A percentile compares a stretch with the other conserved stretches of the same genome.
Conservation (phyloP, 768 basidiomycete genomes). For the Russula sp. region DNA sequence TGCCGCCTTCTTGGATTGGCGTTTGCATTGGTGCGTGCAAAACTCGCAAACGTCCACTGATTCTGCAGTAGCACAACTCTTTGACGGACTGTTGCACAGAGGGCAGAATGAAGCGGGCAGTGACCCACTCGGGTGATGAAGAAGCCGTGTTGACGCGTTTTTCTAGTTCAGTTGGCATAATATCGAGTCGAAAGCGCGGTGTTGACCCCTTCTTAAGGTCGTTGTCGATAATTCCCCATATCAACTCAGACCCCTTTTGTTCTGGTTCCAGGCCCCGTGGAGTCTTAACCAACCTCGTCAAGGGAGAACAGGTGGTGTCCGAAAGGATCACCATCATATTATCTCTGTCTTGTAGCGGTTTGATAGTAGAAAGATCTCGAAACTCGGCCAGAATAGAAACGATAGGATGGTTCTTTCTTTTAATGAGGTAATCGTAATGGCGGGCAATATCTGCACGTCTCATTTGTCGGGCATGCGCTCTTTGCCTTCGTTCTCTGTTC, state of each 20-base stretch:
- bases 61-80: slow-evolving; percentile 31
- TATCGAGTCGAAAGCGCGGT: slow-evolving; percentile 40
- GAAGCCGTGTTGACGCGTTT: slow-evolving; percentile 35
- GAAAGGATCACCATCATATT: neutral
- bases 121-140: slow-evolving; percentile 51
- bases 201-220: slow-evolving; percentile 48
- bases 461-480: slow-evolving; percentile 25
- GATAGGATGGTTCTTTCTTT: slow-evolving; percentile 25
- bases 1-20: slow-evolving; percentile 24
- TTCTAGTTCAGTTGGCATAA: slow-evolving; percentile 51
- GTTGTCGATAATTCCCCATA: slow-evolving; percentile 33
- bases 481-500: slow-evolving; percentile 25
- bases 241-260: slow-evolving; percentile 26
- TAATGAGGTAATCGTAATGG: slow-evolving; percentile 41
- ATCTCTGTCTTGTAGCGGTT: slow-evolving; percentile 28
- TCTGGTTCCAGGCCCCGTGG: slow-evolving; percentile 4
- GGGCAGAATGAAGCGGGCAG: slow-evolving; percentile 54
- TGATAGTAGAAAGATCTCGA: slow-evolving; percentile 41
- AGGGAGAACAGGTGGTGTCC: neutral
- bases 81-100: slow-evolving; percentile 36
- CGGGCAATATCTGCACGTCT: slow-evolving; percentile 33
- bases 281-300: neutral
- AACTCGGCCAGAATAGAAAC: slow-evolving; percentile 45
- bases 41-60: slow-evolving; percentile 52
- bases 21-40: slow-evolving; percentile 51